phyloP scores from a whole-genome alignment of 208 protist species.

The Herpetomonas tarakana region DNA sequence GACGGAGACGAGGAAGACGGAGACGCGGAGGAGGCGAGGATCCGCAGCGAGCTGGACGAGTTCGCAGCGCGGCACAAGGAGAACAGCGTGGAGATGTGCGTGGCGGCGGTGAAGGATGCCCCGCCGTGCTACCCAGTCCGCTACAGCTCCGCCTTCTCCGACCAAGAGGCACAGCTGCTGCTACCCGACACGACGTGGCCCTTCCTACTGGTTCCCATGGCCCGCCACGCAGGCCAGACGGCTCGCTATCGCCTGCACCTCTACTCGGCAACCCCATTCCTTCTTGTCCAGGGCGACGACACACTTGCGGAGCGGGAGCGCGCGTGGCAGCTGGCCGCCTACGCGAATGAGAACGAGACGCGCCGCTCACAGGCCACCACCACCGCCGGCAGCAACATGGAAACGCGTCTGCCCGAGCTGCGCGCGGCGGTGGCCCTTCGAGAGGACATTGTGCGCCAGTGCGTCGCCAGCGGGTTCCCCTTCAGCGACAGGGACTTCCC shows the following conservation, averaged over 20 bases:
- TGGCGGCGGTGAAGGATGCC: conserved; percentile 33
- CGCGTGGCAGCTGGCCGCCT: conserved; percentile 30
- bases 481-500: conserved; percentile 84
- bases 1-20: conserved; percentile 9
- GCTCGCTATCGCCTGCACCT: conserved; percentile 60
- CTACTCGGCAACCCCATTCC: conserved; percentile 52
- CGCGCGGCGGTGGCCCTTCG: conserved; percentile 18
- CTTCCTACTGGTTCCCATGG: conserved; percentile 61
- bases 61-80: conserved; percentile 39
- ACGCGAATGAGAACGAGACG: conserved; percentile 38
- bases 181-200: conserved; percentile 17
- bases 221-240: conserved; percentile 53
- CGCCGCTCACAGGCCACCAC: conserved; percentile 4
- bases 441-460: conserved; percentile 46
- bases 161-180: conserved; percentile 18
- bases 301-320: conserved; percentile 27
- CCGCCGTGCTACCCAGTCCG: conserved; percentile 40
- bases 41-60: conserved; percentile 27
- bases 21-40: conserved; percentile 10
- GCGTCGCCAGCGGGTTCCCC: conserved; percentile 33
- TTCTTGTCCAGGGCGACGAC: conserved; percentile 25
- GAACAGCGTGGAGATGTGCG: conserved; percentile 33
- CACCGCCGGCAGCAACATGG: conserved; percentile 2
- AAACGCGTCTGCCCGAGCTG: conserved; percentile 5
- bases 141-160: conserved; percentile 28